Percentiles rank a stretch among this genome's conserved stretches.
phyloP scores from a whole-genome alignment of 2,329 filamentous ascomycete genomes.

The Allantophomopsis cytisporea region DNA sequence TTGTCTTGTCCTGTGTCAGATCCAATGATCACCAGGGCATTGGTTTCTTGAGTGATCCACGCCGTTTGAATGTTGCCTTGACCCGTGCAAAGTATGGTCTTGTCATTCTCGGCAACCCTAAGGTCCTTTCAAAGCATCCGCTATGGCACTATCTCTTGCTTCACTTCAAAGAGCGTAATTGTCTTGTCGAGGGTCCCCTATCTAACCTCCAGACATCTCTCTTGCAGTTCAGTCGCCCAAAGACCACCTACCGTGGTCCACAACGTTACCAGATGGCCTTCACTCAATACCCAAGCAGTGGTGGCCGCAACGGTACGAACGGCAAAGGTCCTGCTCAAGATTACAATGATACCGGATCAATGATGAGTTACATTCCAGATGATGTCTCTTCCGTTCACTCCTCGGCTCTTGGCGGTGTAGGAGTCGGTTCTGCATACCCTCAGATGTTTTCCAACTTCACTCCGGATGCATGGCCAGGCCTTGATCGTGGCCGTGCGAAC shows the following conservation, averaged over 20 bases:
- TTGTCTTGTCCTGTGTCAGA: constrained; percentile 92
- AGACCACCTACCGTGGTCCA: constrained; percentile 79
- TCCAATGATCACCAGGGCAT: constrained; percentile 99
- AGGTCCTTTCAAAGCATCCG: constrained; percentile 94
- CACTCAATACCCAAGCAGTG: constrained; percentile 20
- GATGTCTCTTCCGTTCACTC: constrained; percentile 95
- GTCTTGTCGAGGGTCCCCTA: constrained; percentile 86
- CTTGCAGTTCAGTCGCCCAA: constrained; percentile 87
- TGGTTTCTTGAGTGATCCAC: constrained; percentile 94
- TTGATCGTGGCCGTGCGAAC: constrained; percentile 54
- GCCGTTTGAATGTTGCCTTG: constrained; percentile 91
- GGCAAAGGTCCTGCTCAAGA: constrained; percentile 17
- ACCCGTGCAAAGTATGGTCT: constrained; percentile 95
- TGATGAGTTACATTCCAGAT: constrained; percentile 91
- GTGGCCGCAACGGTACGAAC: constrained; percentile 13
- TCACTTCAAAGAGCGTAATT: constrained; percentile 95
- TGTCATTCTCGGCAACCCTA: constrained; percentile 94
- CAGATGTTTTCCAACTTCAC: constrained; percentile 93
- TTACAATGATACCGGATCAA: constrained; percentile 60
- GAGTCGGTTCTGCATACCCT: constrained; percentile 70
- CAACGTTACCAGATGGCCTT: constrained; percentile 78
- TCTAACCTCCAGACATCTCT: constrained; percentile 93
- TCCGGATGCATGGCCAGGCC: constrained; percentile 70
- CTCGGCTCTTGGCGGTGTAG: constrained; percentile 74
- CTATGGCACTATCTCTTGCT: constrained; percentile 91